These are phyloP conservation scores for Arthroderma uncinatum DNA, from an alignment of 2,329 filamentous ascomycete genomes.

Conservation along the genomic window DNA sequence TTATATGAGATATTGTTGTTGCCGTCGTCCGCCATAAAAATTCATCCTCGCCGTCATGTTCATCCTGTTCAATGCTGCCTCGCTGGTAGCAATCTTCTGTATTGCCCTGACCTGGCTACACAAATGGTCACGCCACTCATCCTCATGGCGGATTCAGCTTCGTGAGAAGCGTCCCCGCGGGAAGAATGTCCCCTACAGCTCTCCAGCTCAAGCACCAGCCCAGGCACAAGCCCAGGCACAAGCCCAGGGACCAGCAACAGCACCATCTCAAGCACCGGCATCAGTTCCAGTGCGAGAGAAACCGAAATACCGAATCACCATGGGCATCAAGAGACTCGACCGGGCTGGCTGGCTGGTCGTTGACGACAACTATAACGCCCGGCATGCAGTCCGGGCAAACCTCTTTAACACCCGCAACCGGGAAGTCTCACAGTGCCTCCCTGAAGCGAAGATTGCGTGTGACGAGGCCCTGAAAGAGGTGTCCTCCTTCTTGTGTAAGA, in stretches of 20 bases:
- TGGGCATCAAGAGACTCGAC: slow-evolving; percentile 40
- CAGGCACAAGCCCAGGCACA: not conserved
- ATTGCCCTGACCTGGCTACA: not conserved
- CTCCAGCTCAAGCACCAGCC: not conserved
- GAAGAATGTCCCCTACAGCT: too few relatives aligned
- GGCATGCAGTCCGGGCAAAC: slow-evolving; percentile 33
- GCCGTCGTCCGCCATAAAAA: not conserved
- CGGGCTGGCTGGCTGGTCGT: slow-evolving; percentile 39
- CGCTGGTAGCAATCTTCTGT: not conserved
- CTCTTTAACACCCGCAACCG: slow-evolving; percentile 31
- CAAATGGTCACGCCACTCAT: not conserved
- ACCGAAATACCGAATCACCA: slow-evolving; percentile 33
- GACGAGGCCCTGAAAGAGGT: slow-evolving; percentile 39
- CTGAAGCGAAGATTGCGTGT: slow-evolving; percentile 36
- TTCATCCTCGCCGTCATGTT: not conserved
- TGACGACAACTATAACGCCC: slow-evolving; percentile 37
- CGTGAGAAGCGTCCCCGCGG: not conserved
- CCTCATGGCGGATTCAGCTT: not conserved
- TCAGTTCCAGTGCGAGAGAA: slow-evolving; percentile 1
- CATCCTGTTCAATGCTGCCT: slow-evolving; percentile 1
- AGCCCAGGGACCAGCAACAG: not conserved
- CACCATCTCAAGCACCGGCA: not conserved
- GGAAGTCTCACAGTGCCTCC: slow-evolving; percentile 37
- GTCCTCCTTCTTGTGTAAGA: slow-evolving; percentile 34
- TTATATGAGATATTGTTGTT: not conserved